Evolutionary conservation across 106 monocot species (phyloP), one percentile per base, ranked within the genome.

Genomic region (Ottelia alismoides): DNA sequence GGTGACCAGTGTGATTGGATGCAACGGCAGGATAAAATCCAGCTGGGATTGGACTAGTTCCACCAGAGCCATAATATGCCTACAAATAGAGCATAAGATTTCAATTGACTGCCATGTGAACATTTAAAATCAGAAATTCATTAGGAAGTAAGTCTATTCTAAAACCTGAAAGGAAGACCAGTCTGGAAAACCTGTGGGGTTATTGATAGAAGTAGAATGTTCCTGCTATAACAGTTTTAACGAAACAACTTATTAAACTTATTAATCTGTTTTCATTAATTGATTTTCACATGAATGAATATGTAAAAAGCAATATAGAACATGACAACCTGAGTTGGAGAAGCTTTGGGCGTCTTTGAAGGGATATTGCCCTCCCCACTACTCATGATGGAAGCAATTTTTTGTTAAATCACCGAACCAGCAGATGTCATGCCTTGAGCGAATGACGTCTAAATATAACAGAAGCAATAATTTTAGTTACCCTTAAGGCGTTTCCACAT

Each of bases 41-140:
- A 47, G 70, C 44, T 24, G 76, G 76, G 1, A 77, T 21, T 23
- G 56, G 43, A 67, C 57, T 16, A 65, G 66, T 26, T 30, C 65
- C 76, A 32, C 57, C 49, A 63, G 66, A 30, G 43, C 57, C 67
- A 63, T 67, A 77, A 51, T 77, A 77, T 61, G 76, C 76, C 76
- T 77, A 53, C 24, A 55, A 30, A 50, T 31, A 28, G 50, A 50
- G 25, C 27, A 31, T 49, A 49, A 49, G 16, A 14, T 49, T 49
- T 49, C 18, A 49, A 5, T n/a, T 20, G 5, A 18, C 48, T 31
- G 12, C 20, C 5, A 31, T 30, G 1, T 28, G 28, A 31, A 29
- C 30, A 22, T 43, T 7, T 52, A 4, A 26, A 1, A 52, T 2
- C 11, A 25, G 21, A 26, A 25, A 2, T 3, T 25, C 18, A 30